phyloP scores from a whole-genome alignment of 345 rosid genomes.

The Sonneratia alba region DNA sequence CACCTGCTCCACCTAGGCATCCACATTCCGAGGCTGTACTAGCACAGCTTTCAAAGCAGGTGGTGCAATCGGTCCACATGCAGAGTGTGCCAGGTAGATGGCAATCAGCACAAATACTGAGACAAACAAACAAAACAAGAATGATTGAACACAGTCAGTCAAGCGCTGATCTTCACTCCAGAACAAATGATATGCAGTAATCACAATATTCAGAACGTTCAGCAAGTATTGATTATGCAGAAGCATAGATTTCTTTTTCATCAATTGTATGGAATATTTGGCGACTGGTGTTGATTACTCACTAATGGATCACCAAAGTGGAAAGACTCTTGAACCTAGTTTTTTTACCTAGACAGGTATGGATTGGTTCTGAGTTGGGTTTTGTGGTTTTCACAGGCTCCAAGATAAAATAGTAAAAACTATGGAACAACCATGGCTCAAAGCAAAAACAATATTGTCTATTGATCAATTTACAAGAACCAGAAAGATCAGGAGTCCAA shows the following conservation, averaged over 20 bases:
- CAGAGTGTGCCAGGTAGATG: slow-evolving; percentile 98
- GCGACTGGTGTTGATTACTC: not conserved
- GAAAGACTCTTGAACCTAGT: not conserved
- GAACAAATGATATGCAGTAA: not conserved
- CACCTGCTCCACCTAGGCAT: slow-evolving; percentile 97
- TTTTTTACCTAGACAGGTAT: not conserved
- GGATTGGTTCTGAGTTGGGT: not conserved
- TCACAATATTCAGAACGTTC: not conserved
- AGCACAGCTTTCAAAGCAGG: slow-evolving; percentile 95
- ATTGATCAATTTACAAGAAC: not conserved
- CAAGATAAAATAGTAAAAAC: not conserved
- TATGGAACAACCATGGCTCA: not conserved
- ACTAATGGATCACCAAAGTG: not conserved
- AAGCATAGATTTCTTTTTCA: not conserved
- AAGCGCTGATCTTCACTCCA: not conserved
- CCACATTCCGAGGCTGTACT: slow-evolving; percentile 91
- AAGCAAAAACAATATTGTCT: not conserved
- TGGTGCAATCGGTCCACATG: slow-evolving; percentile 98
- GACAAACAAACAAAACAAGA: slow-evolving; percentile 12
- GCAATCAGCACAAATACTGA: slow-evolving; percentile 96
- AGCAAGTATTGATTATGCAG: not conserved
- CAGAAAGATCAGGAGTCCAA: not conserved
- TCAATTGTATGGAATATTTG: not conserved
- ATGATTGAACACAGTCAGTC: not conserved
- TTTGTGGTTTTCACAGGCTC: not conserved